phyloP scores from a whole-genome alignment of 1,284 basidiomycete genomes.

The Leccinum pachyderme region DNA sequence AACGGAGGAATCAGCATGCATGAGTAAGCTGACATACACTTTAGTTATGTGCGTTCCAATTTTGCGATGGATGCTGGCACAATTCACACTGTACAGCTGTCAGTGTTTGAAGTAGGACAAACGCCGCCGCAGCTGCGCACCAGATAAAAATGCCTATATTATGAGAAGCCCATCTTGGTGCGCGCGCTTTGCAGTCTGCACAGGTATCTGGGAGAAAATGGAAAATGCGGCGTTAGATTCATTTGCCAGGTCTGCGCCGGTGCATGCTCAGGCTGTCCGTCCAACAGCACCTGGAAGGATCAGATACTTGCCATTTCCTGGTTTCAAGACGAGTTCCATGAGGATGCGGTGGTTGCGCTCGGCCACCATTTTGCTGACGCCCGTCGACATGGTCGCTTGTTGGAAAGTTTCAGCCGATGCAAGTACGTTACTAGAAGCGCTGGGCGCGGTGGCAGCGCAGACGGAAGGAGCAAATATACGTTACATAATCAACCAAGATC shows the following conservation, averaged over 20 bases:
- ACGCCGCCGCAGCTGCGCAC: constrained; percentile 38
- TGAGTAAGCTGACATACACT: constrained; percentile 54
- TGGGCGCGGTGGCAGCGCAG: too few relatives aligned
- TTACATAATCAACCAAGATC: constrained; percentile 26
- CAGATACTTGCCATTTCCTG: constrained; percentile 67
- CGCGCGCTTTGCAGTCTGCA: constrained; percentile 78
- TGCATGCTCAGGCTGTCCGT: background rate
- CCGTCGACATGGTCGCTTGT: constrained; percentile 33
- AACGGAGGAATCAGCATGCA: background rate
- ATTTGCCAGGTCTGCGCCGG: constrained; percentile 3
- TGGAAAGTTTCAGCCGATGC: too few relatives aligned
- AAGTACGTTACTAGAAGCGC: too few relatives aligned
- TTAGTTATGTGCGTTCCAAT: constrained; percentile 84
- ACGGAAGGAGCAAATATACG: background rate
- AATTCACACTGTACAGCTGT: constrained; percentile 56
- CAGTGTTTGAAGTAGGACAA: constrained; percentile 4
- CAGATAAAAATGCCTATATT: constrained; percentile 82
- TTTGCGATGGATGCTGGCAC: constrained; percentile 85
- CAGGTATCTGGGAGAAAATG: constrained; percentile 56
- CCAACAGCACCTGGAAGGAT: background rate
- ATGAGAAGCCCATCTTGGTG: constrained; percentile 80
- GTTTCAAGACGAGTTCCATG: constrained; percentile 60
- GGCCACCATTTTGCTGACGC: constrained; percentile 52
- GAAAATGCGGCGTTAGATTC: constrained; percentile 5
- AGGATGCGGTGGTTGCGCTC: constrained; percentile 71